Base-by-base conservation (phyloP, 352 stramenopile genomes). In the Globisporangium radiosum region DNA sequence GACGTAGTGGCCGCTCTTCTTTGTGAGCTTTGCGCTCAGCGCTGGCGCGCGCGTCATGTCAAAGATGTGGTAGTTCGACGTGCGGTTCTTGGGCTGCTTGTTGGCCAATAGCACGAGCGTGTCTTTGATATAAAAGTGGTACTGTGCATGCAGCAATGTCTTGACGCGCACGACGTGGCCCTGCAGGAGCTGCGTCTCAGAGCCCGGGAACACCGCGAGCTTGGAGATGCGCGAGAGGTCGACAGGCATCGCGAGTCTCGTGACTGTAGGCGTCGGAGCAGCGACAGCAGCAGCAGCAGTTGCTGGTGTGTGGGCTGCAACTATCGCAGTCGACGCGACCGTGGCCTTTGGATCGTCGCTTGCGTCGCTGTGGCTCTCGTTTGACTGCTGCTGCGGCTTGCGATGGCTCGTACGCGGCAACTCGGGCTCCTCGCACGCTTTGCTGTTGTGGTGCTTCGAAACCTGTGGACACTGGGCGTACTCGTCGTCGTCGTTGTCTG, bases 1-100 rank as follows among this genome's bases (percentile, higher is more conserved):
- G 15, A 96, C 71, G 71, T 96, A 97, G 53, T 96, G 93, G 48
- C 86, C 88, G 44, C 81, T 88, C 62, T 97, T 97, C 67, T 96
- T 96, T 5, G 71, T 82, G 1, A 95, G 60, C 38, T 83, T 83
- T 1, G 69, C 59, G 3, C 77, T 44, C 14, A 73, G 68, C 8
- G 68, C 66, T 2, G 72, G 79, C 6, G 72, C 70, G 33, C 85
- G 71, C 17, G 84, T 82, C 74, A 93, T 91, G 68, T 96, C 88
- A 60, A 92, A 96, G 51, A 96, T 63, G 60, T 90, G 72, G 62
- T 92, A 95, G 68, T 94, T 92, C 14, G 84, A 82, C 19, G 84
- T 93, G 33, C 84, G 82, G 53, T 78, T 86, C 64, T 85, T 82
- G 57, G 82, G 64, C 59, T 87, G 68, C 61, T 87, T 90, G 49